Evolutionary conservation across 2,329 filamentous ascomycete genomes (phyloP).

Genomic region (Diaporthe australafricana): DNA sequence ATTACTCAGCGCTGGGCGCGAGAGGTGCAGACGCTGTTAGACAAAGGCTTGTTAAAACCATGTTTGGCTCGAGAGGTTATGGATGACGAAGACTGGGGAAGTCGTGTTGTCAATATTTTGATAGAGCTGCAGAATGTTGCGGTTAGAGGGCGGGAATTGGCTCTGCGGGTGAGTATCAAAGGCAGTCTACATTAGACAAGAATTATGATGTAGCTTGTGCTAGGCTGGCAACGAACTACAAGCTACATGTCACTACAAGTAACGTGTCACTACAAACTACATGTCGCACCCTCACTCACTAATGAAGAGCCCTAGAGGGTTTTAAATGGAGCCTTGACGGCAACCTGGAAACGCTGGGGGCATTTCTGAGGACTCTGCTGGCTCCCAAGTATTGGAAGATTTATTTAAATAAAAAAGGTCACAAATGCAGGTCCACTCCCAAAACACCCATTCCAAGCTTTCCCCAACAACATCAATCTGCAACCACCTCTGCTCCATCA

Average conservation of each 20-base stretch:
- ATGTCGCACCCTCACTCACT: no score
- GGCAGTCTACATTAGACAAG: no score
- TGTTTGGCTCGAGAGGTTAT: conserved; percentile 25
- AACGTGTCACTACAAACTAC: no score
- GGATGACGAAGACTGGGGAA: conserved; percentile 4
- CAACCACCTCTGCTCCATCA: not conserved
- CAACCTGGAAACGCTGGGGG: no score
- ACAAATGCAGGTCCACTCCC: not conserved
- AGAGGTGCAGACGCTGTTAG: conserved; percentile 35
- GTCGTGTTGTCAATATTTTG: conserved; percentile 24
- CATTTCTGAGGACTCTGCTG: not conserved
- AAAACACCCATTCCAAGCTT: not conserved
- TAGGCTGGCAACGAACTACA: no score
- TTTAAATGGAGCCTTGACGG: no score
- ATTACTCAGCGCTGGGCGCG: conserved; percentile 27
- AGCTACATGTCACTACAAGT: no score
- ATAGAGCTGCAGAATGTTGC: conserved; percentile 20
- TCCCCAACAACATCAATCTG: not conserved
- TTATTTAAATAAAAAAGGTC: not conserved
- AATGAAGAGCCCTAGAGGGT: no score
- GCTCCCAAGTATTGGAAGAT: not conserved
- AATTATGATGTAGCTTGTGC: no score
- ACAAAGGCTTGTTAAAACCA: conserved; percentile 14
- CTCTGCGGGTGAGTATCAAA: conserved; percentile 9
- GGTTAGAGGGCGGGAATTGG: conserved; percentile 30